Evolutionary conservation across 371 early-diverging fungal genomes (phyloP), one percentile per base, ranked within the genome.

Genomic region (Rhizomucor miehei): DNA sequence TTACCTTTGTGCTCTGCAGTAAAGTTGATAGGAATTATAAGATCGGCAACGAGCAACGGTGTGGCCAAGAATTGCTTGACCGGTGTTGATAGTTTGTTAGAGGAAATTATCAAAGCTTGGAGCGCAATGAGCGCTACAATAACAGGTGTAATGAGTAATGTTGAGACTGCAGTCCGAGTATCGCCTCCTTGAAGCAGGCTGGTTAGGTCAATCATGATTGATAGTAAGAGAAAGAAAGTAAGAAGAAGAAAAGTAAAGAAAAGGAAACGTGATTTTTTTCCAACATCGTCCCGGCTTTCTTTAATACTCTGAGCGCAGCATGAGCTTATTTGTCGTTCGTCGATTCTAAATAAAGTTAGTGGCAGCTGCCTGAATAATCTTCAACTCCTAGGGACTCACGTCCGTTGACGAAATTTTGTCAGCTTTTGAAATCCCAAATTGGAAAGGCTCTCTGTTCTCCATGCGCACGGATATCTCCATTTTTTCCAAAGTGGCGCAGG

Each of bases 51-150:
- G 3, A 74, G 49, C 3, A 74, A 40, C 12, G 71, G 74, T 36
- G 68, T 58, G 4, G 74, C 60, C 12, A 70, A 48, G 36, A 50
- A 21, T 37, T 74, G 74, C 56, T 74, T 74, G 21, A 39, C 34
- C 5, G 19, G 6, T 1, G 54, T 48, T 6, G 66, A 48, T 6
- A 74, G 13, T 24, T 38, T 45, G 14, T 57, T 51, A 8, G 12
- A n/a, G 36, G 60, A 25, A 24, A 64, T 36, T 3, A 70, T 39
- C 2, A 51, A 11, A 12, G 57, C 58, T 25, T 67, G 44, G 9
- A 57, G 25, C 2, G 50, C 34, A 9, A 51, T 48, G 24, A 69
- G 69, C 21, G 51, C 38, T 4, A 46, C 25, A 19, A 57, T 53
- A 8, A 8, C 29, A 8, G 29, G 29, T 8, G 29, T 16, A 23